phyloP scores from a whole-genome alignment of 352 stramenopile genomes.

The Phytophthora citricola region DNA sequence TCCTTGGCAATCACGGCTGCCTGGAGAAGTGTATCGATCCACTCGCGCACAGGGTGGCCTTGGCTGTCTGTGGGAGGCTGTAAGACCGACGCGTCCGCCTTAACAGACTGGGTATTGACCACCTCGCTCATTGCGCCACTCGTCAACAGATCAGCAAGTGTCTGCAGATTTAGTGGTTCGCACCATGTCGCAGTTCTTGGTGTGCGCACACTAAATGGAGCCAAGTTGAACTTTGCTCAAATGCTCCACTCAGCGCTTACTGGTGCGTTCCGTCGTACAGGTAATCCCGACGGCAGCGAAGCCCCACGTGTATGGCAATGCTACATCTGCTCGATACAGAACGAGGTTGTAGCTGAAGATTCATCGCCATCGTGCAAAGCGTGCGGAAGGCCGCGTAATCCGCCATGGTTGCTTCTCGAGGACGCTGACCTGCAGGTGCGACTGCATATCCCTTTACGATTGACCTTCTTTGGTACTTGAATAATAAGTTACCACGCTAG shows the following conservation, averaged over 20 bases:
- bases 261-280: constrained; percentile 14
- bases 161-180: constrained; percentile 22
- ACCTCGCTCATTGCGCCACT: constrained; percentile 37
- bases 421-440: constrained; percentile 32
- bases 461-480: background rate
- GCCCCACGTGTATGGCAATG: constrained; percentile 12
- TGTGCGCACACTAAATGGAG: constrained; percentile 5
- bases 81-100: constrained; percentile 4
- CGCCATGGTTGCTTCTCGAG: constrained; percentile 40
- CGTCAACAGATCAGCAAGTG: constrained; percentile 12
- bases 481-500: constrained; percentile 7
- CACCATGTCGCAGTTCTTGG: constrained; percentile 47
- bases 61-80: constrained; percentile 24
- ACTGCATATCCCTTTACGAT: background rate
- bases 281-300: background rate
- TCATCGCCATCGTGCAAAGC: constrained; percentile 2
- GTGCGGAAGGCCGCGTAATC: constrained; percentile 29
- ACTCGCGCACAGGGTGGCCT: constrained; percentile 63
- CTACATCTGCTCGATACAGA: constrained; percentile 17
- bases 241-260: constrained; percentile 1
- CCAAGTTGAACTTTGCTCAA: constrained; percentile 6
- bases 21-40: constrained; percentile 83
- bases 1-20: constrained; percentile 77
- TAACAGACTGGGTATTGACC: constrained; percentile 18
- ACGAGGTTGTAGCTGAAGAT: background rate